Evolutionary conservation across 73 alveolate genomes (phyloP).

Genomic region (Tetrahymena malaccensis): DNA sequence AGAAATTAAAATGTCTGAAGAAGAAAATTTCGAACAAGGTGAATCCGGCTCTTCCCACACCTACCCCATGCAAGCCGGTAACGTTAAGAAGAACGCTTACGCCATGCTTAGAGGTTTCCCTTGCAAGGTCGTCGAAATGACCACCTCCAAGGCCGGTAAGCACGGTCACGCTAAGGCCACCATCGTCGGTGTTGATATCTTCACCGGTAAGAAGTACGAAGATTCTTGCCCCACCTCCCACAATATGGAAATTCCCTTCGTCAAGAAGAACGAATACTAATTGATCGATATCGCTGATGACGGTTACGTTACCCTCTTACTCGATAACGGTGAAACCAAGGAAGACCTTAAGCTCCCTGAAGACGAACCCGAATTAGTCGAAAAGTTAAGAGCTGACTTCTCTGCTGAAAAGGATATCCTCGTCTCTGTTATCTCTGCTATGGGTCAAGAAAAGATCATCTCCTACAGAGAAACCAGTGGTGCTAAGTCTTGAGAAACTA

Average conservation of each 20-base stretch:
- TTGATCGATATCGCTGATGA: conserved; percentile 72
- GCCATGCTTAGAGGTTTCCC: conserved; percentile 78
- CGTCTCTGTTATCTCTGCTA: conserved; percentile 71
- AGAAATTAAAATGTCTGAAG: conserved; percentile 26
- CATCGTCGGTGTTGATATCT: conserved; percentile 85
- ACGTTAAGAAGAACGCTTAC: conserved; percentile 70
- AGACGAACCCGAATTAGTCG: conserved; percentile 60
- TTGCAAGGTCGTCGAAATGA: conserved; percentile 72
- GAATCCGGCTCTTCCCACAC: conserved; percentile 84
- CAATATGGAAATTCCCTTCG: conserved; percentile 81
- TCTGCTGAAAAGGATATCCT: conserved; percentile 71
- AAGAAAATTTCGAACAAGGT: conserved; percentile 67
- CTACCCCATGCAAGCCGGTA: conserved; percentile 69
- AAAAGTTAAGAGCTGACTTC: conserved; percentile 52
- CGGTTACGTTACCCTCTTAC: conserved; percentile 68
- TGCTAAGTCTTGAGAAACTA: not conserved
- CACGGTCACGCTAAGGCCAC: conserved; percentile 94
- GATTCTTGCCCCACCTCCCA: conserved; percentile 86
- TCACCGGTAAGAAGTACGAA: conserved; percentile 77
- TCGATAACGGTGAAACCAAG: conserved; percentile 75
- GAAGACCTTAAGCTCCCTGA: conserved; percentile 90
- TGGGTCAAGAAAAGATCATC: conserved; percentile 75
- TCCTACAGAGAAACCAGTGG: conserved; percentile 65
- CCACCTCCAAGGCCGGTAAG: conserved; percentile 87
- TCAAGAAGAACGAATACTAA: conserved; percentile 73